phyloP scores from a whole-genome alignment of 176 grass and related monocot species.

The Avena atlantica region DNA sequence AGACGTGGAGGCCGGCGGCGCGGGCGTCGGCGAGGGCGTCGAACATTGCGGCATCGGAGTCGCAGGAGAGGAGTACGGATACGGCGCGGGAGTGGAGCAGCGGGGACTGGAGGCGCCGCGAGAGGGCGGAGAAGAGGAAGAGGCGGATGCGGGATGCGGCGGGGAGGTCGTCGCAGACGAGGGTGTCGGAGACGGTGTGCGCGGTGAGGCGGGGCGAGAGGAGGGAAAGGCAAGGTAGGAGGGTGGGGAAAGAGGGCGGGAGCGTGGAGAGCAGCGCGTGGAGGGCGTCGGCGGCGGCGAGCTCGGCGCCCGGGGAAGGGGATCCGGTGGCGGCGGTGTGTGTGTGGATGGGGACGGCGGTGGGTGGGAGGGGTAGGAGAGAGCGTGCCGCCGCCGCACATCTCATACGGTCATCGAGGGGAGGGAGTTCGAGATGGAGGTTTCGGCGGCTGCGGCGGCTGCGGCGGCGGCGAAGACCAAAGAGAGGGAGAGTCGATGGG shows the following conservation, averaged over 20 bases:
- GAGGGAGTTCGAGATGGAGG: slow-evolving; percentile 39
- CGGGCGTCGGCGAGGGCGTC: slow-evolving; percentile 60
- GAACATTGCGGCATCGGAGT: slow-evolving; percentile 56
- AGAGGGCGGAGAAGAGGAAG: slow-evolving; percentile 75
- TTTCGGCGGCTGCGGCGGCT: background rate
- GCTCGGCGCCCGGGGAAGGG: slow-evolving; percentile 37
- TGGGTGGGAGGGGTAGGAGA: slow-evolving; percentile 39
- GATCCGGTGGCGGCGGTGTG: slow-evolving; percentile 39
- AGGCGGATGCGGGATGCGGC: slow-evolving; percentile 58
- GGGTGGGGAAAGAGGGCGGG: slow-evolving; percentile 43
- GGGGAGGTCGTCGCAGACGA: slow-evolving; percentile 52
- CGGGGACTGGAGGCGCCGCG: slow-evolving; percentile 57
- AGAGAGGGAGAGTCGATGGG: background rate
- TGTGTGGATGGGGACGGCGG: slow-evolving; percentile 18
- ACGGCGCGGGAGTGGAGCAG: slow-evolving; percentile 50
- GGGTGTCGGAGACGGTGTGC: slow-evolving; percentile 59
- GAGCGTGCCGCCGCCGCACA: slow-evolving; percentile 64
- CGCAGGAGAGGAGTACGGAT: slow-evolving; percentile 50
- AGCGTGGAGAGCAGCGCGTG: slow-evolving; percentile 62
- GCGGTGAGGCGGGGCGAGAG: slow-evolving; percentile 59
- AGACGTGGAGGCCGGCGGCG: slow-evolving; percentile 31
- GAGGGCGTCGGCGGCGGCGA: slow-evolving; percentile 55
- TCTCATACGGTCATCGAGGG: slow-evolving; percentile 87
- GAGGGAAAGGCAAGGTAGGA: slow-evolving; percentile 60
- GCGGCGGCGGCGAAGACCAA: slow-evolving; percentile 12